A percentile compares a stretch with the other conserved stretches of the same genome.
Conservation (phyloP, 352 stramenopile species). For the Phytopythium aichiense region DNA sequence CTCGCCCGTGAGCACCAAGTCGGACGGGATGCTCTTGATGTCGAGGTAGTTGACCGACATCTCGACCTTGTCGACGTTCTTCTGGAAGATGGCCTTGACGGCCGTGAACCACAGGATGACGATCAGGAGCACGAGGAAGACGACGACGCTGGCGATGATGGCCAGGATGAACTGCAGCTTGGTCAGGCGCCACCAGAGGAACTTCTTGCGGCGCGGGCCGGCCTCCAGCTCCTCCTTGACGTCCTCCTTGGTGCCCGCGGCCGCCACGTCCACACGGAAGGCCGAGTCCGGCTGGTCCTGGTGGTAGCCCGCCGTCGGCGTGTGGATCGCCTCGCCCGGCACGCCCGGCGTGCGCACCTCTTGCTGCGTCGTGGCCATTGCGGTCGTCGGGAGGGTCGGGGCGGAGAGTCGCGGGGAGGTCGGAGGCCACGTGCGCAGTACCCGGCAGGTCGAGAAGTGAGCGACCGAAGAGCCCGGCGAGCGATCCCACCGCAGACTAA, state of each 20-base stretch:
- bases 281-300: slow-evolving; percentile 21
- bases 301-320: slow-evolving; percentile 17
- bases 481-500: slow-evolving; percentile 7
- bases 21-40: slow-evolving; percentile 43
- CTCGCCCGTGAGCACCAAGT: slow-evolving; percentile 36
- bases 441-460: slow-evolving; percentile 13
- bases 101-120: slow-evolving; percentile 51
- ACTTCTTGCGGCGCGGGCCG: slow-evolving; percentile 29
- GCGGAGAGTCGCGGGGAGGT: neutral
- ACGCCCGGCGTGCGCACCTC: slow-evolving; percentile 22
- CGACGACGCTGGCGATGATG: slow-evolving; percentile 33
- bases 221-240: slow-evolving; percentile 24
- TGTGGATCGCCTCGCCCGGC: slow-evolving; percentile 18
- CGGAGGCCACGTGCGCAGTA: slow-evolving; percentile 9
- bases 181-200: slow-evolving; percentile 49
- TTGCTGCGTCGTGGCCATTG: slow-evolving; percentile 19
- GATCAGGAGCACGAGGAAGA: slow-evolving; percentile 43
- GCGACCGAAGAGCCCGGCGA: neutral
- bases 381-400: neutral
- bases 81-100: slow-evolving; percentile 56
- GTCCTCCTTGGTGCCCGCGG: slow-evolving; percentile 14
- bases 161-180: slow-evolving; percentile 49
- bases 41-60: slow-evolving; percentile 67
- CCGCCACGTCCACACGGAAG: slow-evolving; percentile 24
- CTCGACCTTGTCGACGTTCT: slow-evolving; percentile 51